These are phyloP conservation scores for Viola odorata DNA, from an alignment of 345 rosid species.

Conservation along the genomic window DNA sequence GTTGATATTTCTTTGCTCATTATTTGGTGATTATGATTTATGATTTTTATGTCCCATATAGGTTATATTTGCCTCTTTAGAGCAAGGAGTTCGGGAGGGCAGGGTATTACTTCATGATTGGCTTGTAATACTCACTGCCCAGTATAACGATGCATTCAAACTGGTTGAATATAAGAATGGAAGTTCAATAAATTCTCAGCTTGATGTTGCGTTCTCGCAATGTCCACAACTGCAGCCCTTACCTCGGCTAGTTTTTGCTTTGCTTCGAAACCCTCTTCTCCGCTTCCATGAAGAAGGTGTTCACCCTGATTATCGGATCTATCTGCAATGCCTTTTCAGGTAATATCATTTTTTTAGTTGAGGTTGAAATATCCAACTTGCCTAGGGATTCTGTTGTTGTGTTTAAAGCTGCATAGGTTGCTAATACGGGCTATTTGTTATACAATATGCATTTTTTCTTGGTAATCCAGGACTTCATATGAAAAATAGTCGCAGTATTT, in stretches of 20 bases:
- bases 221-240: conserved; percentile 88
- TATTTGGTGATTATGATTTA: conserved; percentile 1
- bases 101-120: conserved; percentile 92
- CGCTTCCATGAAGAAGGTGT: conserved; percentile 98
- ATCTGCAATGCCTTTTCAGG: conserved; percentile 97
- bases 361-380: neutral
- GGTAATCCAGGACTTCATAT: too few relatives aligned
- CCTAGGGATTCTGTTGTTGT: neutral
- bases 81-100: conserved; percentile 91
- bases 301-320: conserved; percentile 91
- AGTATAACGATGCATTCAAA: conserved; percentile 68
- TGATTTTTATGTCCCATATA: conserved; percentile 13
- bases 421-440: too few relatives aligned
- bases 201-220: conserved; percentile 81
- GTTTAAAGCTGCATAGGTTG: neutral
- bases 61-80: conserved; percentile 88
- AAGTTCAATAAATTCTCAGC: conserved; percentile 49
- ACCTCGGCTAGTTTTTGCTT: conserved; percentile 84
- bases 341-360: conserved; percentile 18
- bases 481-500: too few relatives aligned
- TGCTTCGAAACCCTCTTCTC: conserved; percentile 89
- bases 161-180: conserved; percentile 61
- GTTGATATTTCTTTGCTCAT: neutral
- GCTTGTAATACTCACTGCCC: conserved; percentile 88
- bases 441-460: too few relatives aligned